Base-by-base conservation (phyloP, 108 stramenopile species). In the Cyclotella kingstonii region DNA sequence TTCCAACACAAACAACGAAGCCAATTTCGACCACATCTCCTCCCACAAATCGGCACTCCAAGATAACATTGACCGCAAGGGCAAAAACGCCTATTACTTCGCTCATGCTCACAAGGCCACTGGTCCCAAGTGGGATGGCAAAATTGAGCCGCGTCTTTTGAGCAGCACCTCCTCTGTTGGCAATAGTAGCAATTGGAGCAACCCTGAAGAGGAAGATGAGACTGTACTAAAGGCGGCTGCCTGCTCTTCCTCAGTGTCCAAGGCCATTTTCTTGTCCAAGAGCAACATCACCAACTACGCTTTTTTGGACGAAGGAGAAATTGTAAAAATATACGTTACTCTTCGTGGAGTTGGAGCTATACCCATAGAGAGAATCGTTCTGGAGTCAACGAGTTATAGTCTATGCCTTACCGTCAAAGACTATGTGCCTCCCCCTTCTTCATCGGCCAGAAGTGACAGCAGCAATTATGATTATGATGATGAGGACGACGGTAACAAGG, bases 241-340 rank as follows among this genome's bases (percentile, higher is more conserved):
- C 19, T 31, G 46, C 34, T n/a, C 41, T 1, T 15, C 65, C n/a
- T 29, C 42, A 28, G 30, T 30, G 11, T 62, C 49, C 21, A 62
- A 53, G 30, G 43, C 62, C 10, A 39, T 44, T 30, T 47, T 60
- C 5, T 42, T 82, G 65, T 54, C 72, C 52, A 91, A 89, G 45
- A 79, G 77, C 54, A 92, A 85, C 74, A 92, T 92, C 44, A 92
- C 86, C 34, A 81, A 83, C 28, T 92, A 92, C 66, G 86, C 91
- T 18, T 92, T 92, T 54, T 47, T 73, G 1, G 83, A 92, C 42
- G 87, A 84, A 43, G 84, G 70, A 2, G 70, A 63, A 23, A 78
- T 53, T 21, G 84, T 92, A n/a, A 86, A 85, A 39, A 60, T 92
- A 5, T 92, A 89, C 63, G 77, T 92, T 33, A 68, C 81, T 18